phyloP scores from a whole-genome alignment of 2,329 filamentous ascomycete genomes.

The Aspergillus costaricaensis region DNA sequence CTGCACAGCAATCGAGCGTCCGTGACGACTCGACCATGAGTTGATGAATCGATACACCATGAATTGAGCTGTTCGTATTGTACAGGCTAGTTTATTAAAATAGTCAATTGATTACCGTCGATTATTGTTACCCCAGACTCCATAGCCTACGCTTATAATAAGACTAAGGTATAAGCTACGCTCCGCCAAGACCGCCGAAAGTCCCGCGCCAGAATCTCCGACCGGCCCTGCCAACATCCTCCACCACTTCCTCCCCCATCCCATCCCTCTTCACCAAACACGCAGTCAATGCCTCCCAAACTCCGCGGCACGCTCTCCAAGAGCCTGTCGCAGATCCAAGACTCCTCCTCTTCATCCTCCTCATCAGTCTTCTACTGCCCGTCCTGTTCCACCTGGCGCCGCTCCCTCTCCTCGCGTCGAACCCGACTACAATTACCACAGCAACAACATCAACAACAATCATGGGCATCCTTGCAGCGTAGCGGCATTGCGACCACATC shows the following conservation, averaged over 20 bases:
- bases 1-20: slow-evolving; percentile 27
- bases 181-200: slow-evolving; percentile 4
- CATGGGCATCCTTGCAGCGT: slow-evolving; percentile 7
- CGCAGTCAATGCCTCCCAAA: slow-evolving; percentile 42
- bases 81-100: too few relatives aligned
- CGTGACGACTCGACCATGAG: slow-evolving; percentile 32
- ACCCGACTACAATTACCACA: neutral
- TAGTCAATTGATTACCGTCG: too few relatives aligned
- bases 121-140: too few relatives aligned
- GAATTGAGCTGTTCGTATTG: slow-evolving; percentile 10
- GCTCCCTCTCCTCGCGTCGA: slow-evolving; percentile 33
- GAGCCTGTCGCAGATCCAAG: slow-evolving; percentile 35
- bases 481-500: slow-evolving; percentile 40
- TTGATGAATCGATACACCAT: slow-evolving; percentile 33
- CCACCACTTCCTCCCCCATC: slow-evolving; percentile 6
- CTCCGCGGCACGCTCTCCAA: slow-evolving; percentile 38
- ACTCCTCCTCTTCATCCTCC: slow-evolving; percentile 29
- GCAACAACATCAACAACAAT: slow-evolving; percentile 12
- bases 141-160: too few relatives aligned
- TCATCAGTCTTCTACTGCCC: slow-evolving; percentile 41
- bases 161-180: too few relatives aligned
- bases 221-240: neutral
- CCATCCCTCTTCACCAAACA: slow-evolving; percentile 7
- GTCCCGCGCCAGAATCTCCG: slow-evolving; percentile 8
- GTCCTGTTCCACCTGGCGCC: slow-evolving; percentile 43